Conservation (phyloP, 768 basidiomycete species). For the Galerina sulciceps region DNA sequence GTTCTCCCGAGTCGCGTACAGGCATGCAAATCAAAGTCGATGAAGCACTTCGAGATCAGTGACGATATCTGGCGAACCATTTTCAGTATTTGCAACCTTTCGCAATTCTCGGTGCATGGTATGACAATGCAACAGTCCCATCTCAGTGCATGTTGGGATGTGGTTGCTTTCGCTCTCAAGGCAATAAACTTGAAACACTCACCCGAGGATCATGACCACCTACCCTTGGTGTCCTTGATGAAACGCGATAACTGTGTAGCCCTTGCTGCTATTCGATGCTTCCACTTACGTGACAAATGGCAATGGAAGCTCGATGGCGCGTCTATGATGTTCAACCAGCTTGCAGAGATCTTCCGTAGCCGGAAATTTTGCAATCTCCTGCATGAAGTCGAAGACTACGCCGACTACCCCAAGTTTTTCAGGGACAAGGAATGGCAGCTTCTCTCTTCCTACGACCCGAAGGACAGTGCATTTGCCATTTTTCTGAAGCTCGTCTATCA, state of each 20-base stretch:
- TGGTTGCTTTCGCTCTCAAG: conserved; percentile 61
- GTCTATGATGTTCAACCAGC: conserved; percentile 58
- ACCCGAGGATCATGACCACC: conserved; percentile 41
- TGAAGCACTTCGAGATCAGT: conserved; percentile 41
- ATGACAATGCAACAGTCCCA: conserved; percentile 36
- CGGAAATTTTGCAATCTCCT: conserved; percentile 77
- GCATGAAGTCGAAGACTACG: conserved; percentile 65
- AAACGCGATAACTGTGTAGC: conserved; percentile 75
- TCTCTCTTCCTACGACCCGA: conserved; percentile 50
- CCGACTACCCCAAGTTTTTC: conserved; percentile 81
- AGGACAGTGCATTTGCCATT: conserved; percentile 77
- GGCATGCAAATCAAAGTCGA: conserved; percentile 18
- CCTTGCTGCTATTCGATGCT: conserved; percentile 71
- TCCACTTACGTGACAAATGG: conserved; percentile 78
- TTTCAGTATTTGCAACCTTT: conserved; percentile 72
- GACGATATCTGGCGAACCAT: conserved; percentile 77
- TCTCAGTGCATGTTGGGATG: conserved; percentile 67
- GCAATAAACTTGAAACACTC: conserved; percentile 55
- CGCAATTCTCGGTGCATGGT: conserved; percentile 73
- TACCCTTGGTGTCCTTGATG: conserved; percentile 41
- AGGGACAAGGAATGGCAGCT: conserved; percentile 55
- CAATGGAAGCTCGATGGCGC: conserved; percentile 69
- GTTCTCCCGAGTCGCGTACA: conserved; percentile 27
- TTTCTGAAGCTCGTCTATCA: conserved; percentile 84
- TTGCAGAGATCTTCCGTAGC: conserved; percentile 76